Evolutionary conservation across 2,329 filamentous ascomycete genomes (phyloP).

Genomic region (Fusarium compactum): DNA sequence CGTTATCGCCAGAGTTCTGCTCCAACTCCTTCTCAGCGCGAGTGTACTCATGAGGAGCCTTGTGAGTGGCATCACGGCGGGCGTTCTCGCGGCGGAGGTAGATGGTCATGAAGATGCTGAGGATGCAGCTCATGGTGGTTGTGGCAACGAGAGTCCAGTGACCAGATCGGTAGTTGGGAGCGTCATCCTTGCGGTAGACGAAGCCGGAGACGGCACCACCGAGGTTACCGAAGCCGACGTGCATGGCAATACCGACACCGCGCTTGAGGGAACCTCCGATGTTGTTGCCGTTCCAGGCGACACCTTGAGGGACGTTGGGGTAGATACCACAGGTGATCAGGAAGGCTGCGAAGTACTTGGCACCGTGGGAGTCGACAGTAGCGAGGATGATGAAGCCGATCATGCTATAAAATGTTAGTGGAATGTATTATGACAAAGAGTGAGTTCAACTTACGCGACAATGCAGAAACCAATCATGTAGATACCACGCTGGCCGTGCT

Average conservation of each 20-base stretch:
- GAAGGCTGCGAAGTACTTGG: slow-evolving; percentile 64
- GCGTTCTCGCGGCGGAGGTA: slow-evolving; percentile 69
- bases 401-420: slow-evolving; percentile 46
- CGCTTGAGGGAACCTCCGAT: slow-evolving; percentile 13
- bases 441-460: slow-evolving; percentile 47
- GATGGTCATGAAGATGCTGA: slow-evolving; percentile 67
- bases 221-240: slow-evolving; percentile 60
- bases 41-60: slow-evolving; percentile 63
- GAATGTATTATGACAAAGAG: neutral
- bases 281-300: slow-evolving; percentile 52
- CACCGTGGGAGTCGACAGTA: slow-evolving; percentile 51
- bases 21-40: slow-evolving; percentile 65
- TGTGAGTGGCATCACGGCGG: slow-evolving; percentile 62
- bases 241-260: slow-evolving; percentile 63
- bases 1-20: slow-evolving; percentile 67
- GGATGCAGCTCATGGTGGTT: slow-evolving; percentile 63
- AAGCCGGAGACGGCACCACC: slow-evolving; percentile 53
- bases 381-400: slow-evolving; percentile 52
- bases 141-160: slow-evolving; percentile 69
- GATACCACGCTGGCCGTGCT: slow-evolving; percentile 52
- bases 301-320: slow-evolving; percentile 66
- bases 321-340: slow-evolving; percentile 58
- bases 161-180: slow-evolving; percentile 67
- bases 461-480: slow-evolving; percentile 55
- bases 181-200: slow-evolving; percentile 56